These are phyloP conservation scores for Pyricularia grisea DNA, from an alignment of 2,329 filamentous ascomycete genomes.

Conservation along the genomic window DNA sequence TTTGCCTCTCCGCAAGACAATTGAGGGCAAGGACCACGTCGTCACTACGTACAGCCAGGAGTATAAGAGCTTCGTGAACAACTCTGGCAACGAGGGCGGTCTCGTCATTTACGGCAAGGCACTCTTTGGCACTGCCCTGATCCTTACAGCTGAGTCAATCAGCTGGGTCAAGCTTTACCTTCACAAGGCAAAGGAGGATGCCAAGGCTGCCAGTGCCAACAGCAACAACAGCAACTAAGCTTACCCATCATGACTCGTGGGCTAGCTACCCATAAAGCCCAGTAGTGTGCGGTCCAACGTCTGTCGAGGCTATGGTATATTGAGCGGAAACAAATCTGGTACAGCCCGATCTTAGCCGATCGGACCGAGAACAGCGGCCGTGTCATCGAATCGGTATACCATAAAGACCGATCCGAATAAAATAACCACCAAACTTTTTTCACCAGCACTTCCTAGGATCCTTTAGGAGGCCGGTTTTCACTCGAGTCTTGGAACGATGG, in stretches of 20 bases:
- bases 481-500: background rate
- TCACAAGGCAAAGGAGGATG: constrained; percentile 52
- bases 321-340: background rate
- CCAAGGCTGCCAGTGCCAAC: constrained; percentile 40
- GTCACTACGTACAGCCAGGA: constrained; percentile 46
- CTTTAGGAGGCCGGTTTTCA: background rate
- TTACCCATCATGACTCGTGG: background rate
- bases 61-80: constrained; percentile 53
- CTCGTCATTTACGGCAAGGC: constrained; percentile 63
- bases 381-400: background rate
- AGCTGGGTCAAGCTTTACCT: constrained; percentile 51
- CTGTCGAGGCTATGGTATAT: background rate
- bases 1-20: constrained; percentile 52
- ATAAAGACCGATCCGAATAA: background rate
- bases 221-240: constrained; percentile 18
- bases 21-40: constrained; percentile 54
- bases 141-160: constrained; percentile 57
- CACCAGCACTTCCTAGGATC: background rate
- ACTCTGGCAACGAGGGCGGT: constrained; percentile 50
- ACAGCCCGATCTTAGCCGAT: background rate
- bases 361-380: background rate
- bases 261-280: background rate
- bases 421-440: background rate
- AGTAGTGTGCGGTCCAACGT: background rate
- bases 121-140: constrained; percentile 54